These are phyloP conservation scores for Dipodascus albidus DNA, from an alignment of 805 yeast genomes.

Conservation along the genomic window DNA sequence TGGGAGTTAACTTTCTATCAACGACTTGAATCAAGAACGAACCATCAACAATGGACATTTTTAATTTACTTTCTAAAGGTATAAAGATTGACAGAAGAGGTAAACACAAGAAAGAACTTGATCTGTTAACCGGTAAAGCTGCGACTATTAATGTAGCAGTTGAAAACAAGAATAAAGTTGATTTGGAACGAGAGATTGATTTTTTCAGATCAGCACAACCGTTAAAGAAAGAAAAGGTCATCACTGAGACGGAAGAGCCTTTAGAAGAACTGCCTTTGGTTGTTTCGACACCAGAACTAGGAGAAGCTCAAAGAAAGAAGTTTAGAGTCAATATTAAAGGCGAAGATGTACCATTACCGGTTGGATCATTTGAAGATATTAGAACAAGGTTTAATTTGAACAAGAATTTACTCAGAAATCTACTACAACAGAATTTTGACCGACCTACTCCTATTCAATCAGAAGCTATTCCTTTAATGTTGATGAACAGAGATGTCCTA, in stretches of 20 bases:
- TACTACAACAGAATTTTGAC: constrained; percentile 57
- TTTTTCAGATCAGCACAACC: constrained; percentile 48
- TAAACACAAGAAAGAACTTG: constrained; percentile 26
- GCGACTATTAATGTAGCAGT: constrained; percentile 21
- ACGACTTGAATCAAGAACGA: background rate
- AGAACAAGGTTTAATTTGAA: constrained; percentile 56
- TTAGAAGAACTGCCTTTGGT: constrained; percentile 29
- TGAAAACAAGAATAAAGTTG: constrained; percentile 32
- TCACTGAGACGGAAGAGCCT: constrained; percentile 15
- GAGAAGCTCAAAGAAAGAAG: constrained; percentile 44
- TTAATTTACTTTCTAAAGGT: constrained; percentile 74
- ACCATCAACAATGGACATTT: constrained; percentile 61
- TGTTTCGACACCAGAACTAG: constrained; percentile 47
- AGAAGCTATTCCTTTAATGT: constrained; percentile 71
- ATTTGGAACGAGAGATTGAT: constrained; percentile 65
- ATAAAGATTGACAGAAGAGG: constrained; percentile 60
- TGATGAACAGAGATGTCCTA: constrained; percentile 62
- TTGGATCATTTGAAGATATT: constrained; percentile 80
- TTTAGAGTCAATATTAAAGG: constrained; percentile 68
- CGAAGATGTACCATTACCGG: constrained; percentile 78
- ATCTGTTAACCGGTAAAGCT: constrained; percentile 17
- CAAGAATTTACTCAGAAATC: constrained; percentile 44
- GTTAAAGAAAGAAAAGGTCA: constrained; percentile 4
- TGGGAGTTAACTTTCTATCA: background rate
- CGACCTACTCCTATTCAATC: constrained; percentile 92